Conservation (phyloP, 83 land plant species). For the Larix sibirica region DNA sequence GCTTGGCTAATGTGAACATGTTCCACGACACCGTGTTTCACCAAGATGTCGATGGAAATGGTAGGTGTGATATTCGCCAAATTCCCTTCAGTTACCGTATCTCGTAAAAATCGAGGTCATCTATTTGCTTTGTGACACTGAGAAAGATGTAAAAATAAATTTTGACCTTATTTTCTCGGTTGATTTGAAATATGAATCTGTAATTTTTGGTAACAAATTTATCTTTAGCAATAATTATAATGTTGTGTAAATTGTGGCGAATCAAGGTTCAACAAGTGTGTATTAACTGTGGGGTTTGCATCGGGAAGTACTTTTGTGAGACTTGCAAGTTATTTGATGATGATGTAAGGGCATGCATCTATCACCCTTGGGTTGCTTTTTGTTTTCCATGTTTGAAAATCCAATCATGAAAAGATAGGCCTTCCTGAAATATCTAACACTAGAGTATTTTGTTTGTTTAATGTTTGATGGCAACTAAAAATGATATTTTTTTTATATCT, state of each 20-base stretch:
- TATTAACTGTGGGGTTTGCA: constrained; percentile 69
- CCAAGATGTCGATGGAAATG: too few relatives aligned
- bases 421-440: too few relatives aligned
- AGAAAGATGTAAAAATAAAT: constrained; percentile 64
- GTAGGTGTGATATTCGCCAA: too few relatives aligned
- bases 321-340: constrained; percentile 86
- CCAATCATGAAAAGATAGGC: too few relatives aligned
- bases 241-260: not conserved
- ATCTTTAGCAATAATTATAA: not conserved
- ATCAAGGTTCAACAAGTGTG: constrained; percentile 71
- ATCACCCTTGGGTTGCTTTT: not conserved
- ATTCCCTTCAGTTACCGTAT: too few relatives aligned
- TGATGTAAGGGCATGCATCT: constrained; percentile 43
- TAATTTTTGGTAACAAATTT: too few relatives aligned
- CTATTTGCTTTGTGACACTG: constrained; percentile 70
- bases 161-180: not conserved
- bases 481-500: not conserved
- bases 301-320: constrained; percentile 75
- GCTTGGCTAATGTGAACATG: too few relatives aligned
- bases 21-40: too few relatives aligned
- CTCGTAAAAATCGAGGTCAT: constrained; percentile 38
- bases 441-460: not conserved
- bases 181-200: not conserved
- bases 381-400: too few relatives aligned
- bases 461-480: not conserved